Evolutionary conservation across 805 yeast species (phyloP).

Genomic region (Zygoascus flipseniorum): DNA sequence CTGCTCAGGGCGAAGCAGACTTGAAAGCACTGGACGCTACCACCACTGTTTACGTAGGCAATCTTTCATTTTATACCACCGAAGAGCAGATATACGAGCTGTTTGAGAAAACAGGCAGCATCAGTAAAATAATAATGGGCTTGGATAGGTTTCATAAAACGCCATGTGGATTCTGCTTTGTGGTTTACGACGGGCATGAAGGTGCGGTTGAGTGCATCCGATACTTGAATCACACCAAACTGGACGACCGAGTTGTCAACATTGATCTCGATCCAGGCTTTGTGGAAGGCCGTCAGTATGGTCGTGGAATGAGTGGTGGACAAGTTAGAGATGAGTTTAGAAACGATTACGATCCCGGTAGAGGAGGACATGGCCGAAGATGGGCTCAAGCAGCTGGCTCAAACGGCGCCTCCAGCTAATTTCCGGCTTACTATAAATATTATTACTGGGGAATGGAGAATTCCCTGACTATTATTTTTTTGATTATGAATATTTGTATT

Average conservation of each 20-base stretch:
- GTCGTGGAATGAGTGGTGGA: constrained; percentile 89
- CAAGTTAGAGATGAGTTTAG: constrained; percentile 69
- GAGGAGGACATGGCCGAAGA: constrained; percentile 35
- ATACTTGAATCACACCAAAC: constrained; percentile 68
- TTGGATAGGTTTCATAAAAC: constrained; percentile 82
- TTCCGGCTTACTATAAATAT: too few relatives aligned
- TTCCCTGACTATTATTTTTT: too few relatives aligned
- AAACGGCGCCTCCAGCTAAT: neutral
- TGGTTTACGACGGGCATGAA: constrained; percentile 57
- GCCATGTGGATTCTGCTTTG: constrained; percentile 96
- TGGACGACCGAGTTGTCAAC: constrained; percentile 73
- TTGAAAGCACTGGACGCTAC: constrained; percentile 58
- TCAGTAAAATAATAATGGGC: constrained; percentile 85
- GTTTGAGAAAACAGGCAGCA: constrained; percentile 47
- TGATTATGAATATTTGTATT: too few relatives aligned
- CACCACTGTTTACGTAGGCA: constrained; percentile 84
- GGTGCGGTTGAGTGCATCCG: constrained; percentile 80
- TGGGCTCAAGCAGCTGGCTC: constrained; percentile 13
- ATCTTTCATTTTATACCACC: constrained; percentile 79
- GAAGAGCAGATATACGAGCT: constrained; percentile 91
- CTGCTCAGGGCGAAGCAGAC: constrained; percentile 36
- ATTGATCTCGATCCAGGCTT: constrained; percentile 96
- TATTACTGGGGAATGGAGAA: too few relatives aligned
- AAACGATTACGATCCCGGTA: constrained; percentile 36
- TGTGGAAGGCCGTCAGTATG: constrained; percentile 90